These are phyloP conservation scores for Cladosporium sp. DNA, from an alignment of 2,329 filamentous ascomycete genomes.

Conservation along the genomic window DNA sequence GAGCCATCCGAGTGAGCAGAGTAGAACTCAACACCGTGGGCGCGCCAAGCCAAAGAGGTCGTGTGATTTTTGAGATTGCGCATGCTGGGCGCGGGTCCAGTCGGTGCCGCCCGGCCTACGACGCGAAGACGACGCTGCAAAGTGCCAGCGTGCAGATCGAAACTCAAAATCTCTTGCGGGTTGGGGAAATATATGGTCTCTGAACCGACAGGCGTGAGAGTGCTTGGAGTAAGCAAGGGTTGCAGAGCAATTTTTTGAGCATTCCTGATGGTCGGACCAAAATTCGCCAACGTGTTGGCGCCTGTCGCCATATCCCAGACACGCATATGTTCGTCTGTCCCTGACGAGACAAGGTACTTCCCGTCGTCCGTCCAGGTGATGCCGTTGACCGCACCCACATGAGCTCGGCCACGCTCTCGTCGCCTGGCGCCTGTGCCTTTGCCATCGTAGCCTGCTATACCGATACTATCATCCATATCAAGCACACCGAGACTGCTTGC, in stretches of 20 bases:
- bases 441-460: slow-evolving; percentile 54
- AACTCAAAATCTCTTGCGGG: slow-evolving; percentile 69
- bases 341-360: slow-evolving; percentile 72
- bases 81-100: slow-evolving; percentile 24
- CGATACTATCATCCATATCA: slow-evolving; percentile 80
- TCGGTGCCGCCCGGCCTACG: slow-evolving; percentile 42
- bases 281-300: slow-evolving; percentile 84
- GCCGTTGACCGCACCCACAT: slow-evolving; percentile 80
- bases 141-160: slow-evolving; percentile 75
- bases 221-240: slow-evolving; percentile 59
- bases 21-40: slow-evolving; percentile 71
- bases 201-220: slow-evolving; percentile 55
- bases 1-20: slow-evolving; percentile 82
- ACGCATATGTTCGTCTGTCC: slow-evolving; percentile 79
- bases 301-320: slow-evolving; percentile 83
- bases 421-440: slow-evolving; percentile 47
- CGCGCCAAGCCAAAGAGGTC: slow-evolving; percentile 73
- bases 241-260: slow-evolving; percentile 43
- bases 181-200: slow-evolving; percentile 81
- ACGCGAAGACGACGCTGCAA: slow-evolving; percentile 70
- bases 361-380: slow-evolving; percentile 83
- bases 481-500: slow-evolving; percentile 74
- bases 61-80: slow-evolving; percentile 55
- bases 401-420: slow-evolving; percentile 56
- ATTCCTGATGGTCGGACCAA: slow-evolving; percentile 80